Evolutionary conservation across 345 rosid species (phyloP).

Genomic region (Populus davidiana): DNA sequence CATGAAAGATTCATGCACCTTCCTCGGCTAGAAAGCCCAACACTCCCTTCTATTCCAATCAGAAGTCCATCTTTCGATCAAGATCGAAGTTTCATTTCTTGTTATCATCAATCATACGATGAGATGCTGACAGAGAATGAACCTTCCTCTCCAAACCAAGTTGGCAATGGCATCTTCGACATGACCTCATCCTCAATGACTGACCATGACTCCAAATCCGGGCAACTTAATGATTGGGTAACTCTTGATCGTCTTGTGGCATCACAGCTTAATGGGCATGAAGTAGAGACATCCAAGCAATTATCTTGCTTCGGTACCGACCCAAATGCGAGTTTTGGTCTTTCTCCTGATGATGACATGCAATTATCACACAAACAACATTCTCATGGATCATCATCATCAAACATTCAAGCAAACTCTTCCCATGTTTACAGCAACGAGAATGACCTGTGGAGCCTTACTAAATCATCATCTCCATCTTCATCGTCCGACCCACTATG

Average conservation of each 20-base stretch:
- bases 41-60: constrained; percentile 27
- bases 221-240: constrained; percentile 59
- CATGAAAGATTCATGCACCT: constrained; percentile 63
- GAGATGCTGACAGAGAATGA: constrained; percentile 37
- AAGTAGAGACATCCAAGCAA: constrained; percentile 41
- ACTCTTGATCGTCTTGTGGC: constrained; percentile 84
- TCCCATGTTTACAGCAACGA: constrained; percentile 26
- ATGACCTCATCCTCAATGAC: neutral
- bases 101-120: constrained; percentile 29
- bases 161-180: constrained; percentile 14
- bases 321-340: constrained; percentile 38
- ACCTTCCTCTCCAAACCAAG: constrained; percentile 29
- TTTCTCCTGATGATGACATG: constrained; percentile 36
- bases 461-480: constrained; percentile 53
- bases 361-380: constrained; percentile 36
- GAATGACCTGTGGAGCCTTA: constrained; percentile 65
- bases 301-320: constrained; percentile 38
- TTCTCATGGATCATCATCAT: constrained; percentile 34
- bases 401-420: constrained; percentile 17
- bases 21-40: constrained; percentile 66
- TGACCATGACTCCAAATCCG: constrained; percentile 13
- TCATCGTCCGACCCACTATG: constrained; percentile 40
- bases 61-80: constrained; percentile 17
- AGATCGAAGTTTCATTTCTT: constrained; percentile 19
- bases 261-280: constrained; percentile 72